Base-by-base conservation (phyloP, 1,284 basidiomycete genomes). In the Pseudozyma pruni region DNA sequence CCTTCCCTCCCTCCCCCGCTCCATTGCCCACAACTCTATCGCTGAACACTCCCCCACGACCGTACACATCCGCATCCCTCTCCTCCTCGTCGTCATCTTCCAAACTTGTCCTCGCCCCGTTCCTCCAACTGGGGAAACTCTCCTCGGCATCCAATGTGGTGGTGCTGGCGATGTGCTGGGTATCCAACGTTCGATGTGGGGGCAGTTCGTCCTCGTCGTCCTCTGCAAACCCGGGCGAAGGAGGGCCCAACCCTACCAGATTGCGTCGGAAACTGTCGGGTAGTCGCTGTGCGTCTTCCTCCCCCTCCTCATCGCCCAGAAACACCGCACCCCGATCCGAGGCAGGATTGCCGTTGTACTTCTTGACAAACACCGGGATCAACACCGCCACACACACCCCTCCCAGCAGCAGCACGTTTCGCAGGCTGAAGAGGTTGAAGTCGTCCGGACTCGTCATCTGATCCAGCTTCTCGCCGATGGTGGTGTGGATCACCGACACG, bases 391-490 rank as follows among this genome's bases (percentile, higher is more conserved):
- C 86, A 50, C 91, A 90, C 44, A 97, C 90, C 0, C 91, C 92
- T 3, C 88, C 86, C 22, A 95, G 85, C 16, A 90, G 88, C 64
- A 95, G 86, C 75, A 92, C 90, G 83, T 96, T 96, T 70, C 88
- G 87, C 87, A 89, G 90, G 53, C 91, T 94, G 70, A 98, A 88
- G 48, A 98, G 86, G 81, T 94, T 89, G 83, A 98, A 97, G 82
- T 97, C 94, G 35, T 89, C 90, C 0, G 94, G 86, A 35, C 89
- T 90, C 4, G 94, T 94, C 93, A 98, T 97, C 68, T 94, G 89
- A 75, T 97, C 94, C 27, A 98, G 86, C 43, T 83, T 83, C 37
- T 91, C 90, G 2, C 95, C 95, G 69, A 98, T 95, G 13, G 93
- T 94, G 0, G 92, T 93, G 82, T 98, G 95, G 77, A 98, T 98